Conservation (phyloP, 2,329 filamentous ascomycete genomes). For the Hypoxylon sp. region DNA sequence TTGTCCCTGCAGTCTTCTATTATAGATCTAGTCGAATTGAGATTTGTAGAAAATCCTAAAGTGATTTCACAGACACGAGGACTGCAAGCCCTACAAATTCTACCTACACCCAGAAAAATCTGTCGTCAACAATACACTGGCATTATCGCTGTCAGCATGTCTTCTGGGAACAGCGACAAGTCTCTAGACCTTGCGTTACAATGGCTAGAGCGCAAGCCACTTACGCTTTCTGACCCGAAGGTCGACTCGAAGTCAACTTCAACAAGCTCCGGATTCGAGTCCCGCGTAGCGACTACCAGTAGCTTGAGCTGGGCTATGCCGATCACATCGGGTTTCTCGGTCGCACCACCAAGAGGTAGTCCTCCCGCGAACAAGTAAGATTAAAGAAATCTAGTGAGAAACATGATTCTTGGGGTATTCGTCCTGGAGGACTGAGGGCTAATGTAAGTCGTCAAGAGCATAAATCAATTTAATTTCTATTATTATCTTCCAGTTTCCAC, state of each 20-base stretch:
- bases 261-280: neutral
- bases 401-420: neutral
- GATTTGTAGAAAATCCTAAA: neutral
- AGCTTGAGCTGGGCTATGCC: neutral
- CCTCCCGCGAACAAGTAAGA: neutral
- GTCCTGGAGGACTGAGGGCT: neutral
- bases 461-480: neutral
- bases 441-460: neutral
- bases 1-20: neutral
- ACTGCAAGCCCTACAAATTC: neutral
- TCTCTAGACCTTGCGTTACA: neutral
- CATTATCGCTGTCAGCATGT: conserved; percentile 1
- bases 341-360: neutral
- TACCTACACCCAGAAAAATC: neutral
- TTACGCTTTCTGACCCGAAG: conserved; percentile 4
- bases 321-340: conserved; percentile 1
- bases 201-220: conserved; percentile 9
- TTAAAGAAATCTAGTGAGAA: no score
- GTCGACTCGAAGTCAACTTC: conserved; percentile 1
- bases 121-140: neutral
- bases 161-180: neutral
- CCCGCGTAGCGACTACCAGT: neutral
- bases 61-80: neutral
- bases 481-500: neutral
- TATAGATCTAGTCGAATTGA: neutral